phyloP scores from a whole-genome alignment of 2,329 filamentous ascomycete genomes.

The Aspergillus melleus region DNA sequence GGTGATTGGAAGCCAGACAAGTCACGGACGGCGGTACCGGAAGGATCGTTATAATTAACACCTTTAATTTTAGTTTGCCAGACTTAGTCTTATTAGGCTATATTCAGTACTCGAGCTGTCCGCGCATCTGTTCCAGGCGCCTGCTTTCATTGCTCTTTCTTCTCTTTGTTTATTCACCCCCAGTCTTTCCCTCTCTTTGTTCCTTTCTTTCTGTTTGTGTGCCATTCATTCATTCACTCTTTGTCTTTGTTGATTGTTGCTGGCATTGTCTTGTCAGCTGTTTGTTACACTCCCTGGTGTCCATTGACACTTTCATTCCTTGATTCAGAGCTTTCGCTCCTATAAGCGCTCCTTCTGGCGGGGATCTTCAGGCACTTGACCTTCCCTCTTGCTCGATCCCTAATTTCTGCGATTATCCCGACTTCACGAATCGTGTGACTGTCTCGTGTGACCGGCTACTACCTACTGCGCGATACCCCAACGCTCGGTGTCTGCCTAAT shows the following conservation, averaged over 20 bases:
- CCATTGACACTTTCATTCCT: conserved; percentile 10
- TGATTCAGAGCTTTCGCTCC: not conserved
- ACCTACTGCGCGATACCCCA: not conserved
- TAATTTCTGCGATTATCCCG: not conserved
- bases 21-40: not conserved
- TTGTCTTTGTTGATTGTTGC: not conserved
- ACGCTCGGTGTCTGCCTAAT: conserved; percentile 3
- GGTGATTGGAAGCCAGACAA: not conserved
- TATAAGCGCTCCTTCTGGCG: conserved; percentile 8
- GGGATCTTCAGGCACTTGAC: not conserved
- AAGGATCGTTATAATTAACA: not conserved
- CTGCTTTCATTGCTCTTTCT: not conserved
- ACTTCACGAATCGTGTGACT: conserved; percentile 6
- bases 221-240: not conserved
- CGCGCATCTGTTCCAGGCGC: too few relatives aligned
- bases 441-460: conserved; percentile 13
- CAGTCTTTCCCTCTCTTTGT: not conserved
- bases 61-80: not conserved
- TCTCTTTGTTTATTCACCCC: not conserved
- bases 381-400: not conserved
- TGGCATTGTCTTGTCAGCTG: not conserved
- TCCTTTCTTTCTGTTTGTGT: not conserved
- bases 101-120: too few relatives aligned
- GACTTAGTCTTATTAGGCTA: not conserved
- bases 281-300: not conserved